phyloP scores from a whole-genome alignment of 2,329 filamentous ascomycete species.

The Alternaria dauci region DNA sequence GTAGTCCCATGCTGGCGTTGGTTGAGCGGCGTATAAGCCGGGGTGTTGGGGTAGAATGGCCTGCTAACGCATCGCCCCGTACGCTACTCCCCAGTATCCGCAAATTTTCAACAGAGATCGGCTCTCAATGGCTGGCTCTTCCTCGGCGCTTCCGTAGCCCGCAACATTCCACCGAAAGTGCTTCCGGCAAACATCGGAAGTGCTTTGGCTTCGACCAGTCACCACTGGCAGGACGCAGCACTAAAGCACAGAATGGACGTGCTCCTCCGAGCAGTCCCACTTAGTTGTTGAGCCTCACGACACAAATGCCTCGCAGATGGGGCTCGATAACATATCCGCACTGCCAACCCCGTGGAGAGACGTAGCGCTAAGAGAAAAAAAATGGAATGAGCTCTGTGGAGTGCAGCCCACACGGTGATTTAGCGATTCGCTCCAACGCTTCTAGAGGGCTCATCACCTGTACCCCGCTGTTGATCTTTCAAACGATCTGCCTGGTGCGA shows the following conservation, averaged over 20 bases:
- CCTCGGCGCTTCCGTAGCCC: slow-evolving; percentile 15
- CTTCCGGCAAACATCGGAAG: slow-evolving; percentile 23
- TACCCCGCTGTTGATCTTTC: slow-evolving; percentile 14
- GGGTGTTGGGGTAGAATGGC: slow-evolving; percentile 16
- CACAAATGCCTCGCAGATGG: slow-evolving; percentile 20
- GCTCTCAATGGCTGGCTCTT: slow-evolving; percentile 26
- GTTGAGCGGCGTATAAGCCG: slow-evolving; percentile 24
- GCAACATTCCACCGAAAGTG: slow-evolving; percentile 27
- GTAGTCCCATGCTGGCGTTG: slow-evolving; percentile 26
- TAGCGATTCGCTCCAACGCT: neutral
- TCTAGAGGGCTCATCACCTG: slow-evolving; percentile 1
- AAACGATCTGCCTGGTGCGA: slow-evolving; percentile 2
- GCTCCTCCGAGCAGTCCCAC: slow-evolving; percentile 25
- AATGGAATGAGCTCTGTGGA: slow-evolving; percentile 13
- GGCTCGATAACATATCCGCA: slow-evolving; percentile 34
- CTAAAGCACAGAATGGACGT: slow-evolving; percentile 8
- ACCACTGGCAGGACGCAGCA: slow-evolving; percentile 1
- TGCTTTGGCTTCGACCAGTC: slow-evolving; percentile 22
- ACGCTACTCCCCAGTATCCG: slow-evolving; percentile 27
- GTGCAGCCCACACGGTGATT: neutral
- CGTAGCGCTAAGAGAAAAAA: slow-evolving; percentile 16
- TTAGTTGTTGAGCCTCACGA: slow-evolving; percentile 40
- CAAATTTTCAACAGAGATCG: slow-evolving; percentile 21
- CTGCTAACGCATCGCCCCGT: slow-evolving; percentile 27
- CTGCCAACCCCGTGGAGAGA: slow-evolving; percentile 35